A percentile compares a stretch with the other conserved stretches of the same genome.
Evolutionary conservation across 2,329 filamentous ascomycete species (phyloP).

Genomic region (Pyricularia grisea): DNA sequence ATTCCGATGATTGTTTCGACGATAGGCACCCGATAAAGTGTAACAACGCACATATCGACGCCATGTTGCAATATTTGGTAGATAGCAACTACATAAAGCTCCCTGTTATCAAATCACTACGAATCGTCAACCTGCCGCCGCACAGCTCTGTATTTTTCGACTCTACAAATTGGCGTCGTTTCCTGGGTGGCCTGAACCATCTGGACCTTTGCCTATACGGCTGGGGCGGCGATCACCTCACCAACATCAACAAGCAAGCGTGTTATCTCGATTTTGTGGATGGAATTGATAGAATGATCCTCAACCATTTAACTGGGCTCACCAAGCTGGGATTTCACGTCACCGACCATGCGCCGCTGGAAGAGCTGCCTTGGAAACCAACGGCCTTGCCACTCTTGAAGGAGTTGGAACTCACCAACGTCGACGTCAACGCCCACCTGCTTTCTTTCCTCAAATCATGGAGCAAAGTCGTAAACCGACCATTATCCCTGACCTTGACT

Average conservation of each 20-base stretch:
- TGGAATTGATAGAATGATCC: not conserved
- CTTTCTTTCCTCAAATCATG: not conserved
- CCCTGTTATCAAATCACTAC: not conserved
- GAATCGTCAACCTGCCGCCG: not conserved
- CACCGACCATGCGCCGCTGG: not conserved
- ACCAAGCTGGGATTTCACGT: not conserved
- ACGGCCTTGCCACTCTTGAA: not conserved
- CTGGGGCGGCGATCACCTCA: not conserved
- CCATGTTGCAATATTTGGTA: not conserved
- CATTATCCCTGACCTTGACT: not conserved
- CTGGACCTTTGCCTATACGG: not conserved
- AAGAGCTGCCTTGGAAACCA: not conserved
- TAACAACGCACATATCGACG: not conserved
- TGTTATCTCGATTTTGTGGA: not conserved
- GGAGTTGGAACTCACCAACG: not conserved
- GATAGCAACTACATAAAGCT: not conserved
- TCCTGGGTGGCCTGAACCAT: not conserved
- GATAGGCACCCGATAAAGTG: not conserved
- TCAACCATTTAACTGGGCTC: not conserved
- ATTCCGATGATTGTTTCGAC: not conserved
- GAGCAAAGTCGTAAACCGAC: not conserved
- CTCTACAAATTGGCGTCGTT: not conserved
- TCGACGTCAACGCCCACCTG: not conserved
- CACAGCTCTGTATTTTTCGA: not conserved
- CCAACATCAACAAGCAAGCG: not conserved